These are phyloP conservation scores for Yarrowia sp. DNA, from an alignment of 805 yeast species.

Conservation along the genomic window DNA sequence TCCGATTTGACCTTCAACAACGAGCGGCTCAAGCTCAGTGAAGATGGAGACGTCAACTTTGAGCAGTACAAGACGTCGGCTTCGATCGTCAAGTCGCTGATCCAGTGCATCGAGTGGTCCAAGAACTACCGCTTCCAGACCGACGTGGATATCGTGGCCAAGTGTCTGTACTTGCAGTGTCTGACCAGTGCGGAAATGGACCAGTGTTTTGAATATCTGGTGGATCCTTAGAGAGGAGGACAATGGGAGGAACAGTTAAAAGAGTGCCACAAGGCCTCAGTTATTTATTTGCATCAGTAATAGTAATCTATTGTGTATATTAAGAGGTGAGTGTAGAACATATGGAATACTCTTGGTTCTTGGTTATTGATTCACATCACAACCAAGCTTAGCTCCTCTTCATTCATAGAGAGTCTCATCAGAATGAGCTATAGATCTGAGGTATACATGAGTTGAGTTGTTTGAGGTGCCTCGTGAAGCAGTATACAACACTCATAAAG, in stretches of 20 bases:
- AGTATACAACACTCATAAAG: too few species aligned
- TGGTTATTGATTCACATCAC: too few species aligned
- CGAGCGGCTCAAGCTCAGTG: slow-evolving; percentile 52
- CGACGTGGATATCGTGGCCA: slow-evolving; percentile 73
- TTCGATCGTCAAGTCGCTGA: slow-evolving; percentile 73
- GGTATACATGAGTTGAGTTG: too few species aligned
- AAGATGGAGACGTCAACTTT: slow-evolving; percentile 67
- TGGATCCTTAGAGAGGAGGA: slow-evolving; percentile 7
- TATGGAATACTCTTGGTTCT: too few species aligned
- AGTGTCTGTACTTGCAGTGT: slow-evolving; percentile 76
- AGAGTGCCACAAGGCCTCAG: slow-evolving; percentile 20
- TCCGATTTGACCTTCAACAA: slow-evolving; percentile 82
- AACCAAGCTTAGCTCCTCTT: too few species aligned
- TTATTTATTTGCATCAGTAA: slow-evolving; percentile 36
- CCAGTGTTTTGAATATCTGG: slow-evolving; percentile 41
- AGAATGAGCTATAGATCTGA: too few species aligned
- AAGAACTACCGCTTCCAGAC: slow-evolving; percentile 63
- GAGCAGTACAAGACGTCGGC: slow-evolving; percentile 79
- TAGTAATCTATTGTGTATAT: slow-evolving; percentile 26
- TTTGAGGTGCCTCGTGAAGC: too few species aligned
- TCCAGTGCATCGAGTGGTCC: slow-evolving; percentile 87
- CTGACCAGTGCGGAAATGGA: slow-evolving; percentile 47
- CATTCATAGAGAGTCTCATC: too few species aligned
- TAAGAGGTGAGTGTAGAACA: neutral
- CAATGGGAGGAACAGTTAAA: slow-evolving; percentile 4